Percentiles rank a stretch among this genome's conserved stretches.
phyloP scores from a whole-genome alignment of 2,329 filamentous ascomycete species.

The Calycina herbarum region DNA sequence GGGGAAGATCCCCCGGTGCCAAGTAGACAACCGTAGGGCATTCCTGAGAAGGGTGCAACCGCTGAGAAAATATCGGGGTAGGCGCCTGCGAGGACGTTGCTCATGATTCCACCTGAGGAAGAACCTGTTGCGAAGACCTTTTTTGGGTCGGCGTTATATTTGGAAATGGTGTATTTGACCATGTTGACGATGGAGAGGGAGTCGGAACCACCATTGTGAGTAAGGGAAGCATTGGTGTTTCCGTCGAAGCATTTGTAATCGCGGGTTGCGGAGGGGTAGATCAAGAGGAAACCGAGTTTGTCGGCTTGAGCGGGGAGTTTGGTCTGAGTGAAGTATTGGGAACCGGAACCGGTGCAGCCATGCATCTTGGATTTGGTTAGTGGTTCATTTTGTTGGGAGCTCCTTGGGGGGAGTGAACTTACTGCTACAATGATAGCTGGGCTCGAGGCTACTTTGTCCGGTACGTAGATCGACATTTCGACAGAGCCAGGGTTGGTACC shows the following conservation, averaged over 20 bases:
- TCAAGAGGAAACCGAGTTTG: conserved; percentile 57
- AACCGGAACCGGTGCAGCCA: background rate
- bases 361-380: conserved; percentile 7
- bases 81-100: conserved; percentile 48
- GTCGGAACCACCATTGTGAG: conserved; percentile 57
- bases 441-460: conserved; percentile 4
- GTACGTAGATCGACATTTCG: conserved; percentile 11
- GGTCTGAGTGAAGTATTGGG: background rate
- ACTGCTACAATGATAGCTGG: conserved; percentile 9
- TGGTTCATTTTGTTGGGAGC: background rate
- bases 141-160: conserved; percentile 51
- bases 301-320: conserved; percentile 43
- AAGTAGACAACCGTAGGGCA: conserved; percentile 46
- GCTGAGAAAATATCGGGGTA: conserved; percentile 51
- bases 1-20: conserved; percentile 42
- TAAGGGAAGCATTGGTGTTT: conserved; percentile 49
- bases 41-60: conserved; percentile 46
- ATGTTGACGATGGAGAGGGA: conserved; percentile 57
- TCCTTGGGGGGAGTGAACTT: background rate
- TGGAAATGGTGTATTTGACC: conserved; percentile 52
- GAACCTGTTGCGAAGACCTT: conserved; percentile 55
- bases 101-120: conserved; percentile 53
- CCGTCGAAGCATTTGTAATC: conserved; percentile 59
- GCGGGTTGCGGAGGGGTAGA: conserved; percentile 53
- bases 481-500: background rate